Evolutionary conservation across 257 asterid genomes (phyloP).

Genomic region (Solanum habrochaites): DNA sequence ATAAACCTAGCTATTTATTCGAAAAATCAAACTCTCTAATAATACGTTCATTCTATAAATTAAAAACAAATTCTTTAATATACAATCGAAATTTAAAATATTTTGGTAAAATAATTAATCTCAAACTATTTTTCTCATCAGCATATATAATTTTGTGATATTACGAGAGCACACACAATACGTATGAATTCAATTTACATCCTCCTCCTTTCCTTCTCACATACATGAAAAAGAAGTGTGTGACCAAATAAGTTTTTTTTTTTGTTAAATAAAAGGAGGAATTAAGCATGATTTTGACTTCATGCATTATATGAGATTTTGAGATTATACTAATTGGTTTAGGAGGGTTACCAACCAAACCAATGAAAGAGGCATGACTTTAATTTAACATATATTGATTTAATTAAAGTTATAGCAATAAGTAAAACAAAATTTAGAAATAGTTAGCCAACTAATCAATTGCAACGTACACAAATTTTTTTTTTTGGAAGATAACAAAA

Average conservation of each 20-base stretch:
- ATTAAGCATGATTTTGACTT: not conserved
- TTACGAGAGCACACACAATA: not conserved
- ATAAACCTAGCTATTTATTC: not conserved
- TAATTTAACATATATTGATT: not conserved
- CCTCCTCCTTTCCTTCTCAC: not conserved
- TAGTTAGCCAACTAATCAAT: not conserved
- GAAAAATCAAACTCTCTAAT: not conserved
- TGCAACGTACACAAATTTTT: not conserved
- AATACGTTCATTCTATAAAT: not conserved
- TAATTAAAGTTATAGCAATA: not conserved
- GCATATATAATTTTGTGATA: not conserved
- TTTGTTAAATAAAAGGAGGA: not conserved
- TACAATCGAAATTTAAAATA: not conserved
- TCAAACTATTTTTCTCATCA: not conserved
- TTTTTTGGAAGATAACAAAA: not conserved
- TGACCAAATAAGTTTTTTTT: not conserved
- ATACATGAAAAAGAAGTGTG: not conserved
- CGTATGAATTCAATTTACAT: not conserved
- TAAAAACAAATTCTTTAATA: not conserved
- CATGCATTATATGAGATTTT: not conserved
- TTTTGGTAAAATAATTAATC: not conserved
- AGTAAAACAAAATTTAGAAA: slow-evolving; percentile 2
- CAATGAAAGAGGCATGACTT: not conserved
- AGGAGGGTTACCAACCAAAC: slow-evolving; percentile 19
- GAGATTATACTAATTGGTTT: not conserved